These are phyloP conservation scores for Periconia macrospinosa DNA, from an alignment of 2,329 filamentous ascomycete genomes.

Conservation along the genomic window DNA sequence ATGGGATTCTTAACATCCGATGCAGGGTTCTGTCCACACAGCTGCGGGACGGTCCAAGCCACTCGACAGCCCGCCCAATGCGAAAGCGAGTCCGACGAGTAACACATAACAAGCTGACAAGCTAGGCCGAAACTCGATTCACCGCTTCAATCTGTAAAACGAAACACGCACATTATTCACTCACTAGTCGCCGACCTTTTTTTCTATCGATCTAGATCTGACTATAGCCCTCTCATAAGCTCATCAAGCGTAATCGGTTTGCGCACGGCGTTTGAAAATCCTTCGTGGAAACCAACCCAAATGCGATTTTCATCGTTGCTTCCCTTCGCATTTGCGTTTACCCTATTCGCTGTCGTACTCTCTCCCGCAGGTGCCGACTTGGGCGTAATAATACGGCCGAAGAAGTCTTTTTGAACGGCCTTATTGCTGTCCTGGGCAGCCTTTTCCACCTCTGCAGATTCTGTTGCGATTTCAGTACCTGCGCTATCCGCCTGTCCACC, in stretches of 20 bases:
- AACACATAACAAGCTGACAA: background rate
- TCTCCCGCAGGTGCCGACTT: slow-evolving; percentile 47
- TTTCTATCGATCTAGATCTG: background rate
- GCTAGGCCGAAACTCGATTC: background rate
- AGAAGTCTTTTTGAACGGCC: slow-evolving; percentile 77
- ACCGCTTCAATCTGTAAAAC: background rate
- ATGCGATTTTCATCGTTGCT: slow-evolving; percentile 60
- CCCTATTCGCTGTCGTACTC: slow-evolving; percentile 43
- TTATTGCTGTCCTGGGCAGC: slow-evolving; percentile 25
- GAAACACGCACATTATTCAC: background rate
- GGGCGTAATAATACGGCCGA: slow-evolving; percentile 69
- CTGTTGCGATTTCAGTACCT: slow-evolving; percentile 14
- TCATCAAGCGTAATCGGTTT: slow-evolving; percentile 84
- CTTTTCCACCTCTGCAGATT: slow-evolving; percentile 20
- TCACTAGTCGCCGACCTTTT: background rate
- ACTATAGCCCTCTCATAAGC: slow-evolving; percentile 67
- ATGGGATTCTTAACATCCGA: background rate
- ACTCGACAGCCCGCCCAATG: background rate
- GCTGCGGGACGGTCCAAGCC: background rate
- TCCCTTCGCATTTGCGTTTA: slow-evolving; percentile 27
- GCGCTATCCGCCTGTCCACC: slow-evolving; percentile 31
- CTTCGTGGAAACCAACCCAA: slow-evolving; percentile 90
- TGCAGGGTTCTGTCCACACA: background rate
- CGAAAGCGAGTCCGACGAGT: background rate
- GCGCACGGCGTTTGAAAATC: slow-evolving; percentile 86